Evolutionary conservation across 176 grass and related monocot genomes (phyloP).

Genomic region (Oryza meyeriana): DNA sequence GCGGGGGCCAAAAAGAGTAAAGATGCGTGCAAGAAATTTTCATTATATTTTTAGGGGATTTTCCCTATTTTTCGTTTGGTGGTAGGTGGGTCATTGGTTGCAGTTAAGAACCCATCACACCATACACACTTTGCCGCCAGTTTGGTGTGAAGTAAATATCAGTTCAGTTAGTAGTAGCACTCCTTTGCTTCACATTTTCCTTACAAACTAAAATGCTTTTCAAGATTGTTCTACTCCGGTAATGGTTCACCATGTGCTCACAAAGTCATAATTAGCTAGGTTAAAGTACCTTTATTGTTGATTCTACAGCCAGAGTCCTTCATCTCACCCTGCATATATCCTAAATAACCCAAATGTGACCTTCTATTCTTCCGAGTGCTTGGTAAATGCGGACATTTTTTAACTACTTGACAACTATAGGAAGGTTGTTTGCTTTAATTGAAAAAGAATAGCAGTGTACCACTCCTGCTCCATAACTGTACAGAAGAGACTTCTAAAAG

Average conservation of each 20-base stretch:
- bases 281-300: background rate
- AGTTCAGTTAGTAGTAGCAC: background rate
- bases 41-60: background rate
- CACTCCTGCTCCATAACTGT: constrained; percentile 9
- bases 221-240: background rate
- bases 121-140: background rate
- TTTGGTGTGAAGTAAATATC: constrained; percentile 1
- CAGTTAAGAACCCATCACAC: constrained; percentile 33
- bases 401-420: constrained; percentile 7
- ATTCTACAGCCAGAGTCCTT: background rate
- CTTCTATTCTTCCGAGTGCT: background rate
- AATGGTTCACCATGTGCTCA: background rate
- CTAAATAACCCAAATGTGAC: background rate
- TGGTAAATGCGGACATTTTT: background rate
- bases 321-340: background rate
- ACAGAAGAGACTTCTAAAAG: background rate
- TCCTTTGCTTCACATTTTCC: constrained; percentile 14
- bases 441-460: constrained; percentile 8
- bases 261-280: background rate
- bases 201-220: background rate
- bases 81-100: background rate
- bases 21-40: background rate
- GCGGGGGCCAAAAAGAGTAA: background rate
- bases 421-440: constrained; percentile 18
- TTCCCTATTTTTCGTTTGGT: background rate